Percentiles rank a stretch among this genome's conserved stretches.
Conservation (phyloP, 2,329 filamentous ascomycete genomes). For the Coleophoma cylindrospora region DNA sequence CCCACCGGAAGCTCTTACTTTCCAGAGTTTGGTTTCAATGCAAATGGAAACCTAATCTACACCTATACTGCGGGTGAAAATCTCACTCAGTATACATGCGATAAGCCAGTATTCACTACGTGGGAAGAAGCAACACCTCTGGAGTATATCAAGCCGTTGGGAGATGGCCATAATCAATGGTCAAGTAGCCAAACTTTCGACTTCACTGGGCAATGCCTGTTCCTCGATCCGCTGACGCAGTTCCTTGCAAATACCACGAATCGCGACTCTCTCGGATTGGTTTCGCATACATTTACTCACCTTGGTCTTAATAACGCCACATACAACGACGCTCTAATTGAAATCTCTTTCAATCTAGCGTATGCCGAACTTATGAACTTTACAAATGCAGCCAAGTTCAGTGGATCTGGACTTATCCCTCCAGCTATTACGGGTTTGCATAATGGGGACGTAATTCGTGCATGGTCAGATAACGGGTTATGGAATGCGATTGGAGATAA, state of each 20-base stretch:
- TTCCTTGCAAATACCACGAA: constrained; percentile 43
- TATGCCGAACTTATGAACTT: constrained; percentile 50
- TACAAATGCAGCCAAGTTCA: constrained; percentile 38
- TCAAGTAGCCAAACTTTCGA: neutral
- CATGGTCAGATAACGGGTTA: constrained; percentile 54
- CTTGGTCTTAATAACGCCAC: constrained; percentile 52
- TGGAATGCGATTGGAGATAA: constrained; percentile 56
- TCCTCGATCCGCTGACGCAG: constrained; percentile 40
- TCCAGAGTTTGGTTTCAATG: constrained; percentile 49
- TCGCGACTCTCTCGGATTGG: constrained; percentile 46
- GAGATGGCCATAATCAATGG: constrained; percentile 17
- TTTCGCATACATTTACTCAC: constrained; percentile 59
- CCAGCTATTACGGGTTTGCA: constrained; percentile 58
- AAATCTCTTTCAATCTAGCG: constrained; percentile 54
- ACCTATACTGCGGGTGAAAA: constrained; percentile 16
- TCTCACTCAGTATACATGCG: neutral
- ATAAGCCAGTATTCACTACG: constrained; percentile 2
- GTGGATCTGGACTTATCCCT: constrained; percentile 49
- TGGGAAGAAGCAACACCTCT: constrained; percentile 30
- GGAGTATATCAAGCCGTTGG: constrained; percentile 38
- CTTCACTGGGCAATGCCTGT: constrained; percentile 30
- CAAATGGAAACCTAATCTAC: constrained; percentile 33
- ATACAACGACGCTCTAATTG: constrained; percentile 47
- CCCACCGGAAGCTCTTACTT: constrained; percentile 42
- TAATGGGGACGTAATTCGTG: constrained; percentile 55